Evolutionary conservation across 352 stramenopile species (phyloP), one percentile per base, ranked within the genome.

Genomic region (Globisporangium polare): DNA sequence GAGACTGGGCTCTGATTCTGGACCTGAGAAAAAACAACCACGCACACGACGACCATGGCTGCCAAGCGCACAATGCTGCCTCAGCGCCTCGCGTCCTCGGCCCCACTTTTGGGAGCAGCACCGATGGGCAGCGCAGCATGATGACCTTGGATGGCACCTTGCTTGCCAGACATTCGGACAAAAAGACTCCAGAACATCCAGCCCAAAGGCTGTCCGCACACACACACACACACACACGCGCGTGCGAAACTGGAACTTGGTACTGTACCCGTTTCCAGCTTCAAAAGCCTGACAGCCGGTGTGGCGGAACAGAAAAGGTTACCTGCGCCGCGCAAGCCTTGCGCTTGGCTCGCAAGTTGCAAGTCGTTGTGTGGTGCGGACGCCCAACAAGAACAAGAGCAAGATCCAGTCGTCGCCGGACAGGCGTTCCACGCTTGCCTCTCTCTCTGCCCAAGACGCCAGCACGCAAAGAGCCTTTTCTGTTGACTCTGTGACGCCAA

Each of bases 181-280:
- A 35, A n/a, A 50, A 29, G n/a, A n/a, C 43, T 18, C 46, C 27
- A 27, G 46, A 27, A 35, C 46, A 53, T 53, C n/a, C 47, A 53
- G 47, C 27, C 17, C 17, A 41, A 54, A 54, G 27, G 8, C 17
- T 7, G 15, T 39, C 27, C 49, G 22, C 26, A 54, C 27, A 54
- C 24, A 35, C 27, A 24, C 27, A 4, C 27, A 24, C 27, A 4
- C 26, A 54, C 27, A 54, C 24, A 35, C 27, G 15, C 27, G 3
- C 27, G 9, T 54, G 49, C 9, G 49, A 54, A 22, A 39, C 49
- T 54, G 49, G 49, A 54, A 5, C 33, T 37, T 7, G 29, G 29
- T 33, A 33, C 29, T 53, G 47, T 54, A 54, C 20, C 27, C 49
- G 47, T 37, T 53, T 53, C 31, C 47, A 35, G 49, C 49, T 54